Percentiles rank a stretch among this genome's conserved stretches.
Conservation (phyloP, 202 grass and related monocot genomes). For the Brachypodium distachyon region DNA sequence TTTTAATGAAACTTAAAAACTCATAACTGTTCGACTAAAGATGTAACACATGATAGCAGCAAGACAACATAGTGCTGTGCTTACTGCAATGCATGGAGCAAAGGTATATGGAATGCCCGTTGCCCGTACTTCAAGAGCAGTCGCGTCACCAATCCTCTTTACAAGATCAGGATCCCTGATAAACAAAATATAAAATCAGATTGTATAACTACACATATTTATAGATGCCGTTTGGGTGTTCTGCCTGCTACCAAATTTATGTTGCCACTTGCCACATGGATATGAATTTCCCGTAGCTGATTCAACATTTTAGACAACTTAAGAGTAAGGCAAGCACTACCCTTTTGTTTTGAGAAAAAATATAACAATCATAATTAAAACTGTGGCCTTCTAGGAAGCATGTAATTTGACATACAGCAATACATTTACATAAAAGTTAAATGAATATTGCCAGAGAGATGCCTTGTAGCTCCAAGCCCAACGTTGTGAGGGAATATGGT, state of each 20-base stretch:
- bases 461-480: slow-evolving; percentile 97
- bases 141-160: slow-evolving; percentile 86
- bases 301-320: not conserved
- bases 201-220: not conserved
- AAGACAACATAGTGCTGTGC: slow-evolving; percentile 13
- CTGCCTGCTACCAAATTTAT: not conserved
- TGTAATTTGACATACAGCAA: not conserved
- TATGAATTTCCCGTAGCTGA: not conserved
- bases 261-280: not conserved
- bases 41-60: slow-evolving; percentile 1
- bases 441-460: slow-evolving; percentile 21
- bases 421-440: not conserved
- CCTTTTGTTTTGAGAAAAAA: not conserved
- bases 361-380: not conserved
- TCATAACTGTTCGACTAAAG: slow-evolving; percentile 1
- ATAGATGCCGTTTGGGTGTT: not conserved
- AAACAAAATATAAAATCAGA: slow-evolving; percentile 11
- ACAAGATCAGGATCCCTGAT: slow-evolving; percentile 74
- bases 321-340: not conserved
- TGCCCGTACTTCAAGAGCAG: slow-evolving; percentile 88
- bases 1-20: slow-evolving; percentile 8
- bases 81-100: slow-evolving; percentile 96
- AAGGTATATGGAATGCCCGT: slow-evolving; percentile 87
- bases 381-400: not conserved
- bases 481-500: slow-evolving; percentile 97